Evolutionary conservation across 352 stramenopile genomes (phyloP).

Genomic region (Globisporangium polare): DNA sequence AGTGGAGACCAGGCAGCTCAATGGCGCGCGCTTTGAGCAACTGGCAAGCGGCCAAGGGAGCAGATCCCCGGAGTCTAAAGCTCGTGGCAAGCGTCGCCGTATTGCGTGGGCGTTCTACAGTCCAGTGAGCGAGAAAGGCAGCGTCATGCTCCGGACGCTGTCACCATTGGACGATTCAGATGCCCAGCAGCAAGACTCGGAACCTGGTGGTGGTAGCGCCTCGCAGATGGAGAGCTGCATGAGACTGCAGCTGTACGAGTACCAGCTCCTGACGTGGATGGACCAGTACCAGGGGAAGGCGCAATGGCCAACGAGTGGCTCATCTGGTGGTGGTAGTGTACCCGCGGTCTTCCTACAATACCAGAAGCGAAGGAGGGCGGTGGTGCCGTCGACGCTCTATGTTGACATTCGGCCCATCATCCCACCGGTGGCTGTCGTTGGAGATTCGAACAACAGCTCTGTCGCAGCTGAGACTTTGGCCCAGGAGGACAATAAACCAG

Average conservation of each 20-base stretch:
- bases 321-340: slow-evolving; percentile 7
- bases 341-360: slow-evolving; percentile 62
- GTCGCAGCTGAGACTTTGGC: background rate
- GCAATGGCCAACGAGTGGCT: slow-evolving; percentile 32
- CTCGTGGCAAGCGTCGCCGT: background rate
- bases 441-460: background rate
- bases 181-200: background rate
- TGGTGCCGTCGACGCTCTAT: slow-evolving; percentile 8
- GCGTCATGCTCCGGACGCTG: slow-evolving; percentile 29
- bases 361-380: slow-evolving; percentile 34
- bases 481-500: background rate
- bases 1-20: slow-evolving; percentile 5
- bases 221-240: background rate
- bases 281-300: slow-evolving; percentile 52
- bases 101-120: slow-evolving; percentile 69
- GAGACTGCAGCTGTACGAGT: slow-evolving; percentile 55
- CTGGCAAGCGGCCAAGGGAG: background rate
- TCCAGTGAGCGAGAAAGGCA: slow-evolving; percentile 40
- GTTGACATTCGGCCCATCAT: slow-evolving; percentile 11
- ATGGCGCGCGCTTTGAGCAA: slow-evolving; percentile 20
- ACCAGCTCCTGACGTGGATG: slow-evolving; percentile 56
- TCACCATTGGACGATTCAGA: slow-evolving; percentile 4
- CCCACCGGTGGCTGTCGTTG: slow-evolving; percentile 2
- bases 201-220: background rate
- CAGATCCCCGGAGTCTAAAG: background rate